Percentiles rank a stretch among this genome's conserved stretches.
These are phyloP conservation scores for Entomortierella parvispora DNA, from an alignment of 192 early-diverging fungal genomes.

Conservation along the genomic window DNA sequence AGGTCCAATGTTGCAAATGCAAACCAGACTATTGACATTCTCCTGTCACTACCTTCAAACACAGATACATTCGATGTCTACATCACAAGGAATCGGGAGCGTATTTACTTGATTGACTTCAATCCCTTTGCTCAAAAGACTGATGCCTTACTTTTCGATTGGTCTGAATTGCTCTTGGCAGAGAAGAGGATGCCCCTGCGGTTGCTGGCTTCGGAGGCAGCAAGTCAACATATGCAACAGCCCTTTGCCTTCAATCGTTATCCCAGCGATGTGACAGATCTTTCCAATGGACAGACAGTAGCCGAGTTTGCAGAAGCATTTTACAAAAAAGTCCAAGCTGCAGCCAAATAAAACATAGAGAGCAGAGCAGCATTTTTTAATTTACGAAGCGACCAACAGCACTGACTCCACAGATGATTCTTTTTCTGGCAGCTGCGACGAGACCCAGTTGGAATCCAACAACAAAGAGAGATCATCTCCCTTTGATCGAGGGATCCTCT, in stretches of 20 bases:
- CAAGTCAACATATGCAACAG: conserved; percentile 49
- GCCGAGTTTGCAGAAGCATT: conserved; percentile 78
- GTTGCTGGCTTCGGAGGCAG: conserved; percentile 52
- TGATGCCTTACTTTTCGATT: conserved; percentile 85
- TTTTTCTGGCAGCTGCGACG: conserved; percentile 55
- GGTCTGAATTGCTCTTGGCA: conserved; percentile 75
- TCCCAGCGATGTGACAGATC: conserved; percentile 78
- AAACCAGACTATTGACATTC: not conserved
- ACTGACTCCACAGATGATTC: not conserved
- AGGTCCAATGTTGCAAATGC: too few relatives aligned
- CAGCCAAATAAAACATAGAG: conserved; percentile 4
- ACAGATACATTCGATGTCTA: conserved; percentile 94
- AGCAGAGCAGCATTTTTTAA: not conserved
- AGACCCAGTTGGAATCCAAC: conserved; percentile 69
- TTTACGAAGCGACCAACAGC: not conserved
- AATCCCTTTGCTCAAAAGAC: conserved; percentile 87
- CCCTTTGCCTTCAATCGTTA: conserved; percentile 72
- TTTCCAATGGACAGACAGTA: conserved; percentile 74
- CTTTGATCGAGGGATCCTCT: conserved; percentile 53
- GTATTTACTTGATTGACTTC: conserved; percentile 89
- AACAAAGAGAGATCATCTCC: conserved; percentile 64
- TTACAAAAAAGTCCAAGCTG: conserved; percentile 48
- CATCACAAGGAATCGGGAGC: conserved; percentile 65
- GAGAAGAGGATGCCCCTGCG: conserved; percentile 52
- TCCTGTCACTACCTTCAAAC: conserved; percentile 1